Evolutionary conservation across 2,329 filamentous ascomycete species (phyloP).

Genomic region (Chaetomium olivaceum): DNA sequence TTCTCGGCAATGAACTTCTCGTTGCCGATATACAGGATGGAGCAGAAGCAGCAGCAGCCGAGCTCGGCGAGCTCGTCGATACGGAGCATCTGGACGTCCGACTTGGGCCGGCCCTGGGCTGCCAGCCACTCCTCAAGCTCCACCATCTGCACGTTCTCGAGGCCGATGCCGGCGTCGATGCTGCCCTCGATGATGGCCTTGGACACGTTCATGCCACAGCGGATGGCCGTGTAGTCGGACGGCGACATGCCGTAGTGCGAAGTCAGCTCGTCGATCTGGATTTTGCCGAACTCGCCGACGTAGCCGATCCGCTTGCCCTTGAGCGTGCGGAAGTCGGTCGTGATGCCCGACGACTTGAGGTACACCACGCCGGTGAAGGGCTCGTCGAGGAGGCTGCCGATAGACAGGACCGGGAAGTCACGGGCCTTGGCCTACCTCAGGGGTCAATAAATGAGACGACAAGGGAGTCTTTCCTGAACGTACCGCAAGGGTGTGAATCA

Average conservation of each 20-base stretch:
- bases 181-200: conserved; percentile 72
- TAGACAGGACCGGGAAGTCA: conserved; percentile 69
- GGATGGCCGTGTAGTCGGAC: conserved; percentile 71
- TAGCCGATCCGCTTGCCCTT: conserved; percentile 78
- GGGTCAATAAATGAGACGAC: conserved; percentile 4
- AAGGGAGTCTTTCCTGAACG: not conserved
- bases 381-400: conserved; percentile 75
- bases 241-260: conserved; percentile 75
- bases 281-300: conserved; percentile 79
- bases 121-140: conserved; percentile 76
- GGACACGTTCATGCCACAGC: conserved; percentile 80
- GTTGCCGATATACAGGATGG: conserved; percentile 78
- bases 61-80: conserved; percentile 79
- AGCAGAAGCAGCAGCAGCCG: conserved; percentile 83
- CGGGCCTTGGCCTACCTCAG: conserved; percentile 66
- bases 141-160: conserved; percentile 83
- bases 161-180: conserved; percentile 71
- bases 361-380: conserved; percentile 80
- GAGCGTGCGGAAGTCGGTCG: conserved; percentile 70
- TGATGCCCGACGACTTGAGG: conserved; percentile 73
- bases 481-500: conserved; percentile 79
- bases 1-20: conserved; percentile 67
- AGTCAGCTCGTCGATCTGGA: conserved; percentile 80
- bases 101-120: conserved; percentile 59
- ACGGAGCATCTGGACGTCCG: conserved; percentile 76